Evolutionary conservation across 2,329 filamentous ascomycete species (phyloP), one percentile per base, ranked within the genome.

Genomic region (Myriangium duriaei): DNA sequence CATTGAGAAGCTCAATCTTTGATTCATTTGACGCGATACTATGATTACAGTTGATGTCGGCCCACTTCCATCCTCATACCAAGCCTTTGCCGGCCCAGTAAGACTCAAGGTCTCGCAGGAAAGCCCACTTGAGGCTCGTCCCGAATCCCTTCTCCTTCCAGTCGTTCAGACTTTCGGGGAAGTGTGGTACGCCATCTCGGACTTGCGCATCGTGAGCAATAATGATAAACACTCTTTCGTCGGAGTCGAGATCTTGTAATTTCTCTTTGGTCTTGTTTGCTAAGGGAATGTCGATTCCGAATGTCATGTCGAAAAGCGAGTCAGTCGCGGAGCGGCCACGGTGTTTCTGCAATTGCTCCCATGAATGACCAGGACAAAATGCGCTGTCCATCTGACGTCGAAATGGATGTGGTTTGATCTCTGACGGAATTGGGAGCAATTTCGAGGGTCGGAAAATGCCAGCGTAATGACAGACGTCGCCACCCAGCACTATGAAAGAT

Each of bases 401-500:
- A 11, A 15, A 34, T 6, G 32, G 32, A 21, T 34, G 32, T 55
- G 2, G 65, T 3, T 43, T 43, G 34, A 69, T 56, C 1, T 44
- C 37, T 0, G 47, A 42, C n/a, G 33, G 29, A 9, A 41, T 13
- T 16, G 34, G 39, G 3, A 36, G 29, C 11, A 32, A 12, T 9
- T 29, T 26, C 5, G 39, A 41, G 4, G 39, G 39, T 21, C 39
- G 19, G 12, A 41, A 14, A 7, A 31, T 30, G 7, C 18, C 37
- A 7, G 31, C 13, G 30, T 34, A 16, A 17, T 30, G 38, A 12
- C 55, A 60, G 4, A 58, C 51, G 47, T 71, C 68, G 14, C 64
- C 67, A 17, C 63, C 67, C 53, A 71, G 62, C 42, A 69, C 58
- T 15, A 69, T 58, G 46, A 69, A 72, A 0, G 57, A 58, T n/a